Base-by-base conservation (phyloP, 2,329 filamentous ascomycete species). In the Epichloe brachyelytri region DNA sequence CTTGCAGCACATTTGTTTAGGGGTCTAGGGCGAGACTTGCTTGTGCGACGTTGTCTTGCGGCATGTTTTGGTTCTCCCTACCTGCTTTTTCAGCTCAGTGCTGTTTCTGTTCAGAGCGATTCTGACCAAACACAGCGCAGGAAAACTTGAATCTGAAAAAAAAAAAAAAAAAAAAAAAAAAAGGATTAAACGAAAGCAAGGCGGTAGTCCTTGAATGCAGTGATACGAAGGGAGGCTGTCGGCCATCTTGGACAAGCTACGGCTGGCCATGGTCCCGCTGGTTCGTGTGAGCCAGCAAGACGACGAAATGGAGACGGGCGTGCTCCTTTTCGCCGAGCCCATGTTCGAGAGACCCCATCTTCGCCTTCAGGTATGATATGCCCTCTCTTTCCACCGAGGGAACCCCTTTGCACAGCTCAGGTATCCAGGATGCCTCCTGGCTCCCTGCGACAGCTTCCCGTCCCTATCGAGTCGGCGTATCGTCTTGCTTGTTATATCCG, bases 391-490 rank as follows among this genome's bases (percentile, higher is more conserved):
- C 30, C 10, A 53, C 46, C 26, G 53, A 53, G 14, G 53, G 40
- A 15, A 55, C 34, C 3, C 53, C 53, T n/a, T 48, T 33, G 38
- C 53, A 55, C 14, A 55, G 41, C n/a, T 53, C 37, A 3, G 51
- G 49, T 5, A n/a, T n/a, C n/a, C n/a, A n/a, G 51, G 37, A 14
- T 22, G 22, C 6, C 10, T 12, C 10, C n/a, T 22, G 17, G 22
- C 33, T 19, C 33, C 33, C 6, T 41, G 22, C 20, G 11, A 11
- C 6, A 22, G 33, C 40, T 46, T 17, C 5, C 26, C 3, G 34
- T 26, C 14, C 17, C 48, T 8, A 46, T 20, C 3, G 20, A 26
- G 14, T 52, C 53, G 30, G 46, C 47, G 19, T 48, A 55, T 22
- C 41, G 26, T 17, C 46, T 33, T 11, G 51, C 46, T 20, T 55